These are phyloP conservation scores for Pseudogymnoascus verrucosus DNA, from an alignment of 2,329 filamentous ascomycete genomes.

Conservation along the genomic window DNA sequence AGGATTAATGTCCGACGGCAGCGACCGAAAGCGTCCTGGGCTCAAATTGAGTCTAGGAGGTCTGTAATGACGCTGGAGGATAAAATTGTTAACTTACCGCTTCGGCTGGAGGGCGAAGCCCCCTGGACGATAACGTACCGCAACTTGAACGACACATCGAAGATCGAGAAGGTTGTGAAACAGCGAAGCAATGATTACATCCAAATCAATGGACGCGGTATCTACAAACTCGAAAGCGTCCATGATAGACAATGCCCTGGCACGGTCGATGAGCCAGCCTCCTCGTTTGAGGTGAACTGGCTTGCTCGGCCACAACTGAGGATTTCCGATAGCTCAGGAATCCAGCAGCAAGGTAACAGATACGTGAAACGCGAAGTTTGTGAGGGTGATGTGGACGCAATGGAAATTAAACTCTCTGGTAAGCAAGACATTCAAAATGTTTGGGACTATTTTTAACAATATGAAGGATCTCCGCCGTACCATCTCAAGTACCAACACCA, in stretches of 20 bases:
- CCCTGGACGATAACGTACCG: conserved; percentile 77
- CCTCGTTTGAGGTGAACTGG: conserved; percentile 75
- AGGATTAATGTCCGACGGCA: conserved; percentile 84
- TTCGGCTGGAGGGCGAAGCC: conserved; percentile 76
- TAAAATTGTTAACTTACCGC: conserved; percentile 63
- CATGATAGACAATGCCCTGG: conserved; percentile 76
- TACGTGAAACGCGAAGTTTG: conserved; percentile 78
- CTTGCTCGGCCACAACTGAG: conserved; percentile 69
- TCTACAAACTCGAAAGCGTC: conserved; percentile 73
- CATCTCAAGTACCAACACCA: conserved; percentile 73
- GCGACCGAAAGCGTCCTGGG: conserved; percentile 79
- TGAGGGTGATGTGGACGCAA: conserved; percentile 85
- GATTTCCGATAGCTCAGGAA: conserved; percentile 56
- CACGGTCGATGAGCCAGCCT: conserved; percentile 64
- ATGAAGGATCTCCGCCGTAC: conserved; percentile 68
- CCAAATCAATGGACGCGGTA: conserved; percentile 57
- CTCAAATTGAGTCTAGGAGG: conserved; percentile 72
- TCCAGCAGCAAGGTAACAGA: conserved; percentile 44
- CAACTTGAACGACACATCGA: conserved; percentile 49
- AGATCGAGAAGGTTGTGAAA: conserved; percentile 36
- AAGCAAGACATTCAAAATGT: conserved; percentile 27
- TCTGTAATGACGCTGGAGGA: conserved; percentile 69
- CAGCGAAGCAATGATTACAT: conserved; percentile 60
- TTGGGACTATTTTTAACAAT: neutral
- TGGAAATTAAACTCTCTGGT: conserved; percentile 75